Evolutionary conservation across 2,329 filamentous ascomycete species (phyloP).

Genomic region (Penicillium sp.): DNA sequence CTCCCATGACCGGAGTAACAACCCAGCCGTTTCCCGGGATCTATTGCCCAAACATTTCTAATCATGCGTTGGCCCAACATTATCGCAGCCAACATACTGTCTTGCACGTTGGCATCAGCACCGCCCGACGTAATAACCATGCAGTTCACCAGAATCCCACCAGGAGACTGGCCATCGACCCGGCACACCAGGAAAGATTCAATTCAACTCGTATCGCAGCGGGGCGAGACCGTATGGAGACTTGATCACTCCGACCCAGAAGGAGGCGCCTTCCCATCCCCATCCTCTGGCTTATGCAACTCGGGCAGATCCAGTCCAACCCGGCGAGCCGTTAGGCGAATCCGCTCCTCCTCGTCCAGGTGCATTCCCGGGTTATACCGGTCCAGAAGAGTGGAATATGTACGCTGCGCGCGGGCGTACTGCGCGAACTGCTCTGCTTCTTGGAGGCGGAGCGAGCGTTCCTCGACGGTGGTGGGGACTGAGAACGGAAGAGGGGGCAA

Average conservation of each 20-base stretch:
- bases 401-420: conserved; percentile 81
- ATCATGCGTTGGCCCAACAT: too few species aligned
- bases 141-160: too few species aligned
- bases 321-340: conserved; percentile 76
- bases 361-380: conserved; percentile 91
- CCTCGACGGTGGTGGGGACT: conserved; percentile 8
- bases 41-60: too few species aligned
- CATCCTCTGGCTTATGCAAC: conserved; percentile 49
- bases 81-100: too few species aligned
- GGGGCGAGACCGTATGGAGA: too few species aligned
- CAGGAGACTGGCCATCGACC: too few species aligned
- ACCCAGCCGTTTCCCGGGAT: too few species aligned
- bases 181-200: too few species aligned
- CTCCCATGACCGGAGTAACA: too few species aligned
- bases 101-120: too few species aligned
- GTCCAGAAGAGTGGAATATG: conserved; percentile 77
- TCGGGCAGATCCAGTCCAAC: conserved; percentile 85
- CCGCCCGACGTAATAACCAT: too few species aligned
- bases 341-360: conserved; percentile 79
- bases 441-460: conserved; percentile 34
- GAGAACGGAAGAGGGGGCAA: conserved; percentile 16
- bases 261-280: conserved; percentile 5
- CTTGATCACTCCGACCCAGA: neutral
- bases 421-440: conserved; percentile 74
- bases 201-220: too few species aligned